A percentile compares a stretch with the other conserved stretches of the same genome.
Evolutionary conservation across 805 yeast genomes (phyloP).

Genomic region (Yarrowia sp.): DNA sequence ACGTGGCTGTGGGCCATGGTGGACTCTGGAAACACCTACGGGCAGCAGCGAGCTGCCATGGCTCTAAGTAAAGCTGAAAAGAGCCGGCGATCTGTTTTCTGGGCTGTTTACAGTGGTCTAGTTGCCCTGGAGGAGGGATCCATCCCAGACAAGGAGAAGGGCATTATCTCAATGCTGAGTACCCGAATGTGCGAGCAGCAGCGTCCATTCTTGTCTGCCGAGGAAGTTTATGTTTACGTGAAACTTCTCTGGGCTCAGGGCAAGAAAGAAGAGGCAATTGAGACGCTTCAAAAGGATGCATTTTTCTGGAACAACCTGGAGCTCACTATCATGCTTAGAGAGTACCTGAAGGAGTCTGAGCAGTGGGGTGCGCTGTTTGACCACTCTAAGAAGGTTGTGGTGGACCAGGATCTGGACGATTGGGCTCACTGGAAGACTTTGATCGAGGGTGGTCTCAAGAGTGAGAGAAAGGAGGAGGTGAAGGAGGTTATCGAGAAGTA

Average conservation of each 20-base stretch:
- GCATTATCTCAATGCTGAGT: constrained; percentile 24
- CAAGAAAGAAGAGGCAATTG: constrained; percentile 52
- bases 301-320: constrained; percentile 61
- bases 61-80: constrained; percentile 43
- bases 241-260: constrained; percentile 55
- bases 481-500: constrained; percentile 47
- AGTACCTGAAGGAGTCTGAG: constrained; percentile 54
- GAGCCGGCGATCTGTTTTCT: constrained; percentile 43
- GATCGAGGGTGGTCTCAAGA: constrained; percentile 55
- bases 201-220: constrained; percentile 62
- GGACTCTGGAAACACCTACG: constrained; percentile 56
- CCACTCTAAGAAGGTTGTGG: constrained; percentile 54
- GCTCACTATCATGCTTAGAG: constrained; percentile 55
- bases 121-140: constrained; percentile 18
- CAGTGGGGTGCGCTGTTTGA: constrained; percentile 57
- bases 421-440: constrained; percentile 74
- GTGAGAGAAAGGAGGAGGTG: constrained; percentile 51
- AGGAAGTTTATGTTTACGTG: constrained; percentile 69
- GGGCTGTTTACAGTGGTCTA: constrained; percentile 52
- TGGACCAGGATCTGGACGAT: constrained; percentile 67
- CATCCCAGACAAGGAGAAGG: constrained; percentile 15
- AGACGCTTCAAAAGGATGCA: constrained; percentile 44
- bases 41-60: constrained; percentile 61
- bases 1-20: constrained; percentile 65
- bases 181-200: constrained; percentile 60